Percentiles rank a stretch among this genome's conserved stretches.
Evolutionary conservation across 176 grass and related monocot genomes (phyloP).

Genomic region (Zoysia pacifica): DNA sequence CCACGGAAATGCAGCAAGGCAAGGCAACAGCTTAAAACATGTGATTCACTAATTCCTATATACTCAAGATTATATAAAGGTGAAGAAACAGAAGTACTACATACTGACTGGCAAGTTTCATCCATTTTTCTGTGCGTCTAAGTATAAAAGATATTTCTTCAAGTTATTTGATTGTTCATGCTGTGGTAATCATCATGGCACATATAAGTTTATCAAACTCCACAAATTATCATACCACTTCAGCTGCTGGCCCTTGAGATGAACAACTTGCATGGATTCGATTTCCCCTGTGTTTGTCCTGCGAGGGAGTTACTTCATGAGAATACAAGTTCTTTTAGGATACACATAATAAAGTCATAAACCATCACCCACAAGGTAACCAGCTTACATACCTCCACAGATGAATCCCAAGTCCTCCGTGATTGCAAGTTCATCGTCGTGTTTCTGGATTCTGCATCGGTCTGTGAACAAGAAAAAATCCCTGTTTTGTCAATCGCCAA

Average conservation of each 20-base stretch:
- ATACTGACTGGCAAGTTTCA: slow-evolving; percentile 4
- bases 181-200: background rate
- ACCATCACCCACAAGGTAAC: background rate
- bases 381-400: slow-evolving; percentile 1
- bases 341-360: background rate
- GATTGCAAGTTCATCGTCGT: background rate
- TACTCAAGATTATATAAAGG: background rate
- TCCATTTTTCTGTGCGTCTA: background rate
- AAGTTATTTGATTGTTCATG: background rate
- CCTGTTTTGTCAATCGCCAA: background rate
- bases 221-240: background rate
- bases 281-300: slow-evolving; percentile 5
- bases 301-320: background rate
- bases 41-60: slow-evolving; percentile 4
- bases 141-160: background rate
- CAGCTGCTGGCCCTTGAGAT: slow-evolving; percentile 1
- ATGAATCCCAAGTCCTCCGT: background rate
- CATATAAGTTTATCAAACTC: background rate
- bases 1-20: background rate
- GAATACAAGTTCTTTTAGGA: background rate
- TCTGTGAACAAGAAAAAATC: slow-evolving; percentile 7
- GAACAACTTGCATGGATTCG: background rate
- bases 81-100: slow-evolving; percentile 4
- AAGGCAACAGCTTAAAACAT: background rate
- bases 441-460: background rate